Percentiles rank a stretch among this genome's conserved stretches.
Conservation (phyloP, 2,329 filamentous ascomycete genomes). For the Zarea fungicola region DNA sequence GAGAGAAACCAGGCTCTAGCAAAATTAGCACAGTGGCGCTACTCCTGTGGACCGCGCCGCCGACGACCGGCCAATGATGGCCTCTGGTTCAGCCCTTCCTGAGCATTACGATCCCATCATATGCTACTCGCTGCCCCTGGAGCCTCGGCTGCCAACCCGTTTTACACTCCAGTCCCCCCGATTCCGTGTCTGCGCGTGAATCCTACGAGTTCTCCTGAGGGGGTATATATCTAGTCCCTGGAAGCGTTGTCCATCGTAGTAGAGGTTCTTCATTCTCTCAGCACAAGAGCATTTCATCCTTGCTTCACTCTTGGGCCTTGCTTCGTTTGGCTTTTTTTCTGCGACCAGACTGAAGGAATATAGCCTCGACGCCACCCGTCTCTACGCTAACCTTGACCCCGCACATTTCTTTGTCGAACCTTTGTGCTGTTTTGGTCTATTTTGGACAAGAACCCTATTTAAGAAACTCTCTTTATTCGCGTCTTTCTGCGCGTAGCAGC, state of each 20-base stretch:
- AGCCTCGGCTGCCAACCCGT: constrained; percentile 11
- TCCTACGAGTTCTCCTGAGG: not conserved
- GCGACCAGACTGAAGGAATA: not conserved
- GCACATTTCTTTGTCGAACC: not conserved
- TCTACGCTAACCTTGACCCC: not conserved
- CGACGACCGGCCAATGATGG: constrained; percentile 4
- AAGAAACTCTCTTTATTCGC: not conserved
- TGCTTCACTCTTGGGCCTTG: constrained; percentile 4
- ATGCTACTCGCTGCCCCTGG: constrained; percentile 9
- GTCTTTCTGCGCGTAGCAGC: not conserved
- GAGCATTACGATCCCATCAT: constrained; percentile 12
- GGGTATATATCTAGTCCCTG: constrained; percentile 10
- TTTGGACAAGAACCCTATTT: not conserved
- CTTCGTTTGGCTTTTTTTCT: not conserved
- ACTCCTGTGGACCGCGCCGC: constrained; percentile 4
- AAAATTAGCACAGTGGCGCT: constrained; percentile 9
- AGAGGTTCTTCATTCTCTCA: not conserved
- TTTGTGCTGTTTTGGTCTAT: not conserved
- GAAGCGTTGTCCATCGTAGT: not conserved
- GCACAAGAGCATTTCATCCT: not conserved
- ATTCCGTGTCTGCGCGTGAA: constrained; percentile 4
- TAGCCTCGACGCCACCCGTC: not conserved
- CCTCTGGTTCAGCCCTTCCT: not conserved
- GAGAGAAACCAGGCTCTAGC: constrained; percentile 4
- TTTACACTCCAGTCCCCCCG: constrained; percentile 6